Base-by-base conservation (phyloP, 2,329 filamentous ascomycete species). In the Aspergillus uvarum region DNA sequence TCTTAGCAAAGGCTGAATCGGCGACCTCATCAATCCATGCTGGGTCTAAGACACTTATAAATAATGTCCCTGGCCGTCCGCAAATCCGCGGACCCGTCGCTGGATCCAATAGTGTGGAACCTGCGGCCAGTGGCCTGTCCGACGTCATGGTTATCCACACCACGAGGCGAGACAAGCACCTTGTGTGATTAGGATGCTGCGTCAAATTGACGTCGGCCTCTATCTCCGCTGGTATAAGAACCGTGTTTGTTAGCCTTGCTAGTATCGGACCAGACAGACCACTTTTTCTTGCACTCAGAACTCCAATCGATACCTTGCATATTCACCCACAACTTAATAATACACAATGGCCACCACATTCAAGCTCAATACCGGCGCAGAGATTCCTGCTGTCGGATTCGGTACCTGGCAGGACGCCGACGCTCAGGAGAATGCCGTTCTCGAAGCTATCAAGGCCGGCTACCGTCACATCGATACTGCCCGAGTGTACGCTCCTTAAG, bases 401-500 rank as follows among this genome's bases (percentile, higher is more conserved):
- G 82, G 82, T 3, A 84, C 82, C 42, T 85, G 81, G 82, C 82
- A 84, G 64, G 81, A 84, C 64, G 76, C 76, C 63, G 74, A 79
- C 6, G 77, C 77, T 2, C 81, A 83, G 67, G 81, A 82, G 64
- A 71, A 72, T 26, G 80, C 81, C 2, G 82, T 84, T 7, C 61
- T 69, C 4, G 77, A 80, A 53, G 80, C 79, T 4, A 70, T 85
- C 47, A 77, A 81, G 65, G 74, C 72, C 2, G 83, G 83, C n/a
- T 85, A 84, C 65, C 73, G 82, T 22, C 83, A 85, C 64, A 84
- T 85, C 59, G 83, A 84, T 63, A 82, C 81, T 0, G 81, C 81
- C 10, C 67, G 74, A 62, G 71, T 80, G 72, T 81, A 70, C 67
- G 73, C 59, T 16, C 22, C n/a, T 31, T 12, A 5, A 5, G 1